Base-by-base conservation (phyloP, 2,329 filamentous ascomycete species). In the Didymella exigua region DNA sequence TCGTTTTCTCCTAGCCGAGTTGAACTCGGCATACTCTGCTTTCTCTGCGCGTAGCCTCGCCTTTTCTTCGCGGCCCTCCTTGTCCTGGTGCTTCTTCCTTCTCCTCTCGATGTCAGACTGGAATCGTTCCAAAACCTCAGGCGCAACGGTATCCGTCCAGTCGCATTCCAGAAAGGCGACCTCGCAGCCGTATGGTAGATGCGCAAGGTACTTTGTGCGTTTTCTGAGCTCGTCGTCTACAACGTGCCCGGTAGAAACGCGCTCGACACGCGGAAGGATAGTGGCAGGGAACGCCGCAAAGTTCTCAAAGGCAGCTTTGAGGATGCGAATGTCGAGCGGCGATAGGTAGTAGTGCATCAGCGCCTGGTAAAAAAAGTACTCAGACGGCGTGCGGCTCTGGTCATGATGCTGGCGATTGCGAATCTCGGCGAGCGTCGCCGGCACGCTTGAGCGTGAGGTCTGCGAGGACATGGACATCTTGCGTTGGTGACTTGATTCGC, bases 161-260 rank as follows among this genome's bases (percentile, higher is more conserved):
- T 97, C 92, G 69, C 93, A 97, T 76, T 97, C 93, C 1, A 97
- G 76, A 67, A 96, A 96, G 62, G 84, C 91, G 36, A 97, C 90
- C 62, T 96, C 89, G 72, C 92, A 96, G n/a, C 93, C 93, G 45
- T 89, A 87, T 0, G 93, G 93, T 5, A 97, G 81, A 74, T 97
- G 93, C 0, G 86, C 86, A 3, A 97, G 82, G 62, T 96, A 97
- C 72, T 95, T 96, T 50, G 90, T 87, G 27, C 91, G 85, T 70
- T 89, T 92, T 41, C 93, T 86, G 48, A 96, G 75, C 14, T 88
- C 87, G 67, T 96, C 92, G 63, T 97, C 92, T 5, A 97, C 86
- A 5, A 91, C 87, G 69, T 96, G 91, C 1, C 91, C 92, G 1
- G 89, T 91, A 0, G 91, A 95, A 24, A 97, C 89, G 67, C 91